Conservation (phyloP, 805 yeast genomes). For the Diddensiella caesifluorescens region DNA sequence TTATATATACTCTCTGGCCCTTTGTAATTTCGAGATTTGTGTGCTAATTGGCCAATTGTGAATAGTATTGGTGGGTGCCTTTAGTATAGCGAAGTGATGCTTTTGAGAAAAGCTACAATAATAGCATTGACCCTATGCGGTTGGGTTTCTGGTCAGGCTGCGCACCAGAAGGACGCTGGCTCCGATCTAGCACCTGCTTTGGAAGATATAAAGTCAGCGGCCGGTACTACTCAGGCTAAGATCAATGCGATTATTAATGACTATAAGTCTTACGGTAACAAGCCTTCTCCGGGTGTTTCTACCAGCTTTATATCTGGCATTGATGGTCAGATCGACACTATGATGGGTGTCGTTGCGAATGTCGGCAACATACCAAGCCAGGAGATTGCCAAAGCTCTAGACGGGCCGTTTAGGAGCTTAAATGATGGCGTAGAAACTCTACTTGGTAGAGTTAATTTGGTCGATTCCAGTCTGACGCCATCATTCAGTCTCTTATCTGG, state of each 20-base stretch:
- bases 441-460: conserved; percentile 19
- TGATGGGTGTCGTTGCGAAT: conserved; percentile 14
- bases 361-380: conserved; percentile 11
- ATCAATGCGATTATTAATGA: conserved; percentile 6
- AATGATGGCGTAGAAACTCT: conserved; percentile 25
- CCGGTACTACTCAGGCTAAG: no score
- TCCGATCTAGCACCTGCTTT: no score
- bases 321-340: conserved; percentile 24
- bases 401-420: conserved; percentile 21
- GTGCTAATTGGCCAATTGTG: no score
- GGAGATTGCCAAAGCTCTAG: conserved; percentile 15
- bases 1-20: no score
- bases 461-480: conserved; percentile 15
- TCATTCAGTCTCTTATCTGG: conserved; percentile 10
- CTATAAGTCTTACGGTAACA: conserved; percentile 8
- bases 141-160: no score
- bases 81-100: no score
- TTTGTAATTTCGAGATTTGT: no score
- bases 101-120: no score
- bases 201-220: no score
- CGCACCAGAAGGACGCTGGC: no score
- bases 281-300: conserved; percentile 18
- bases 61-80: no score
- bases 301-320: conserved; percentile 20
- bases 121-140: no score